These are phyloP conservation scores for Gossypium davidsonii DNA, from an alignment of 441 rosid species.

Conservation along the genomic window DNA sequence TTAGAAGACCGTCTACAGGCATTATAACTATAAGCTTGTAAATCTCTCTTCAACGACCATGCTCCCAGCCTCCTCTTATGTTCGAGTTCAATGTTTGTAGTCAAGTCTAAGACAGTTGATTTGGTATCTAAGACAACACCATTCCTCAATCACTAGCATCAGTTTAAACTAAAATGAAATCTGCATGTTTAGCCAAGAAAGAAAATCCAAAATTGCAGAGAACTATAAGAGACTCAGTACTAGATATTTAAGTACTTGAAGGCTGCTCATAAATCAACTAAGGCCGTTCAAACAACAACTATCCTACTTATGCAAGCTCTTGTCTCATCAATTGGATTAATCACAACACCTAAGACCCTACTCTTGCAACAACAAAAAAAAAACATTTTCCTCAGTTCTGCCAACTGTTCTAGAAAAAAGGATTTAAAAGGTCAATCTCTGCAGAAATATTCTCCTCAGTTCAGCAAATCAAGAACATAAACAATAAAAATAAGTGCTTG, in stretches of 20 bases:
- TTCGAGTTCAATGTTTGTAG: neutral
- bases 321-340: neutral
- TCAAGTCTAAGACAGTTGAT: neutral
- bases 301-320: neutral
- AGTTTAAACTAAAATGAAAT: neutral
- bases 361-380: neutral
- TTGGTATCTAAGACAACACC: neutral
- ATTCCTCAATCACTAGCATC: neutral
- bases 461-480: constrained; percentile 2
- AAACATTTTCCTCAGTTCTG: neutral
- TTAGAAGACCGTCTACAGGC: neutral
- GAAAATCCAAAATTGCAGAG: neutral
- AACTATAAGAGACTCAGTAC: neutral
- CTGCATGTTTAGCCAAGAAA: neutral
- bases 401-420: neutral
- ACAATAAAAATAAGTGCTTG: neutral
- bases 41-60: neutral
- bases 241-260: neutral
- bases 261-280: neutral
- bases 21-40: neutral
- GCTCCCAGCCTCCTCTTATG: neutral
- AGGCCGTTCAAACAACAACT: neutral
- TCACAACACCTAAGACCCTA: neutral
- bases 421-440: neutral
- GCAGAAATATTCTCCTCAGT: neutral